Evolutionary conservation across 2,329 filamentous ascomycete species (phyloP).

Genomic region (Coniochaeta sp.): DNA sequence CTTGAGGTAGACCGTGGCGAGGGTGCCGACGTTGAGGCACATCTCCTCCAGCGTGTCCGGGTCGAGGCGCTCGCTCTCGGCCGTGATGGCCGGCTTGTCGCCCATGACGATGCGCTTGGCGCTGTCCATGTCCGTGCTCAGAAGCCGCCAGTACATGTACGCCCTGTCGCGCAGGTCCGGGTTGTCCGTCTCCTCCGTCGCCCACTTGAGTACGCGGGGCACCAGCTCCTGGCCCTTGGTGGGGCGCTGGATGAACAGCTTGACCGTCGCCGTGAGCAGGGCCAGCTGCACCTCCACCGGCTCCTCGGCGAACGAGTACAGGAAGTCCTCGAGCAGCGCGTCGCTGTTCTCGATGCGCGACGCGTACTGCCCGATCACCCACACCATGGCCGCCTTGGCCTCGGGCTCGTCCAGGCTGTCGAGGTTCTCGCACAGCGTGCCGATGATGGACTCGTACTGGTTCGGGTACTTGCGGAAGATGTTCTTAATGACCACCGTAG

Average conservation of each 20-base stretch:
- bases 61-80: slow-evolving; percentile 91
- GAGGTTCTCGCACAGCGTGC: slow-evolving; percentile 89
- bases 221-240: slow-evolving; percentile 92
- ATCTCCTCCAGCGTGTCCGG: slow-evolving; percentile 89
- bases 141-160: slow-evolving; percentile 98
- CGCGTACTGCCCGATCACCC: slow-evolving; percentile 98
- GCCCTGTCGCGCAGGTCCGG: slow-evolving; percentile 91
- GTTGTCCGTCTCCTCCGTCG: slow-evolving; percentile 98
- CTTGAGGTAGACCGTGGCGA: slow-evolving; percentile 96
- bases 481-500: slow-evolving; percentile 96
- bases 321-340: slow-evolving; percentile 85
- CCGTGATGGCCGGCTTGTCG: slow-evolving; percentile 91
- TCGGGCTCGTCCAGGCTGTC: slow-evolving; percentile 96
- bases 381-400: slow-evolving; percentile 97
- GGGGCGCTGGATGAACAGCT: slow-evolving; percentile 93
- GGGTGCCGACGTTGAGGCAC: slow-evolving; percentile 90
- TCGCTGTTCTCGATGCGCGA: slow-evolving; percentile 97
- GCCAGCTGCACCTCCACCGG: slow-evolving; percentile 93
- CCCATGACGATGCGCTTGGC: slow-evolving; percentile 93
- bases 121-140: slow-evolving; percentile 83
- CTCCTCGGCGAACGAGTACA: slow-evolving; percentile 91
- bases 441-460: slow-evolving; percentile 96
- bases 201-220: slow-evolving; percentile 94
- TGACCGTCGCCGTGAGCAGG: slow-evolving; percentile 90
- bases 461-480: slow-evolving; percentile 99